A percentile compares a stretch with the other conserved stretches of the same genome.
phyloP scores from a whole-genome alignment of 345 rosid species.

The Syzygium grande region DNA sequence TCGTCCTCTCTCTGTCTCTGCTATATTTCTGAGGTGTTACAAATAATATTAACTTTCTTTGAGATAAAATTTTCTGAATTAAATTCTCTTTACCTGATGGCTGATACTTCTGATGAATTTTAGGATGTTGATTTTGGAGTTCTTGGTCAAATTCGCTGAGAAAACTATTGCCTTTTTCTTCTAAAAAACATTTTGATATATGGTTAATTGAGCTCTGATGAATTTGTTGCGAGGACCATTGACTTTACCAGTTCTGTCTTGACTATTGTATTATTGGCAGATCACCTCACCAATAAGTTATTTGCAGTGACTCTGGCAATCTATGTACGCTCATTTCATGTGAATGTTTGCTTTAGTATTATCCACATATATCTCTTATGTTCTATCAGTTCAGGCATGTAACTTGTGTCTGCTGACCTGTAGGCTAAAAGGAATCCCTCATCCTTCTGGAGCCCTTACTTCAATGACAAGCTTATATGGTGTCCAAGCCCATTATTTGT shows the following conservation, averaged over 20 bases:
- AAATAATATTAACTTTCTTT: neutral
- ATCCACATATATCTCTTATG: neutral
- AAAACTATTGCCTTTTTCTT: neutral
- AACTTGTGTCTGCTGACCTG: neutral
- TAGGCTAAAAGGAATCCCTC: constrained; percentile 79
- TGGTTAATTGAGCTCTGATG: neutral
- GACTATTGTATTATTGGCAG: neutral
- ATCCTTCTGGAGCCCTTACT: constrained; percentile 29
- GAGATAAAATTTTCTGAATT: neutral
- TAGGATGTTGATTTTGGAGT: neutral
- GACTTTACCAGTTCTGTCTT: neutral
- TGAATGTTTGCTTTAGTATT: neutral
- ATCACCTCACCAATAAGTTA: neutral
- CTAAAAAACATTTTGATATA: neutral
- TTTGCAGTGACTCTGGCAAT: neutral
- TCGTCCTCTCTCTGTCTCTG: constrained; percentile 1
- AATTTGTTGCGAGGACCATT: neutral
- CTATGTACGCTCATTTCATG: neutral
- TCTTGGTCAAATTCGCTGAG: neutral
- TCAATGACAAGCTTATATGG: constrained; percentile 39
- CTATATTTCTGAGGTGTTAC: neutral
- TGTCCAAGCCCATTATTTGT: constrained; percentile 42
- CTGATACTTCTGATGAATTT: neutral
- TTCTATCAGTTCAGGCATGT: neutral
- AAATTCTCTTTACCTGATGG: neutral